Evolutionary conservation across 2,329 filamentous ascomycete genomes (phyloP).

Genomic region (Knoxdaviesia proteae): DNA sequence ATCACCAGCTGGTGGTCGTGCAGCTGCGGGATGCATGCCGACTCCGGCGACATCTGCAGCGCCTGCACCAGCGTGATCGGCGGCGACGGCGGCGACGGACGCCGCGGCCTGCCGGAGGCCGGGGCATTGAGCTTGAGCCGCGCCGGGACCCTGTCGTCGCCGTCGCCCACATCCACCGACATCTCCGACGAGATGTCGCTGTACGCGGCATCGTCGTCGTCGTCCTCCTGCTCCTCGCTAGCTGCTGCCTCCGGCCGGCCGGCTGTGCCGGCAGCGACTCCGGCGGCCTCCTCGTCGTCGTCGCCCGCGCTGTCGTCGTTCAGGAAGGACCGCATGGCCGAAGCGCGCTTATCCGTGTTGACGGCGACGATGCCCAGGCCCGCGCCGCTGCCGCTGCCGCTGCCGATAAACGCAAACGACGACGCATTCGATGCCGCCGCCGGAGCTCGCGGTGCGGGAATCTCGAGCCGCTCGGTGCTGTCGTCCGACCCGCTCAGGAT

Average conservation of each 20-base stretch:
- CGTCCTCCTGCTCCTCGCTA: too few relatives aligned
- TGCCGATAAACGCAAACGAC: too few relatives aligned
- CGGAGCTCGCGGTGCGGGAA: too few relatives aligned
- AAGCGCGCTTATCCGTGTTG: constrained; percentile 3
- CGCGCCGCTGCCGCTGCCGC: too few relatives aligned
- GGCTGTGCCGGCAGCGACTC: constrained; percentile 8
- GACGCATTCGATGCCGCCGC: too few relatives aligned
- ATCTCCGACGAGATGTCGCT: constrained; percentile 44
- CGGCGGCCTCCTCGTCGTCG: constrained; percentile 14
- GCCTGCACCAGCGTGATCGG: constrained; percentile 27
- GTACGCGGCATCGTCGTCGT: constrained; percentile 5
- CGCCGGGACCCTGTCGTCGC: constrained; percentile 9
- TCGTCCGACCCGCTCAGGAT: constrained; percentile 28
- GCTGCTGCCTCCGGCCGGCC: constrained; percentile 5
- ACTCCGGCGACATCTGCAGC: constrained; percentile 20
- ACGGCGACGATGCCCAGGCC: not conserved
- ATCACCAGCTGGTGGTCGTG: constrained; percentile 19
- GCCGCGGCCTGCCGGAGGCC: not conserved
- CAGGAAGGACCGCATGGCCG: constrained; percentile 19
- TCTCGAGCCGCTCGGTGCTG: too few relatives aligned
- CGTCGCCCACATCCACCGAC: constrained; percentile 26
- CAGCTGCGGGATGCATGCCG: constrained; percentile 14
- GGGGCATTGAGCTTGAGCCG: constrained; percentile 6
- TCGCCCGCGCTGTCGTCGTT: constrained; percentile 26
- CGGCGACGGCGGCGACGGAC: constrained; percentile 16